Conservation (phyloP, 2,329 filamentous ascomycete genomes). For the Xylaria multiplex region DNA sequence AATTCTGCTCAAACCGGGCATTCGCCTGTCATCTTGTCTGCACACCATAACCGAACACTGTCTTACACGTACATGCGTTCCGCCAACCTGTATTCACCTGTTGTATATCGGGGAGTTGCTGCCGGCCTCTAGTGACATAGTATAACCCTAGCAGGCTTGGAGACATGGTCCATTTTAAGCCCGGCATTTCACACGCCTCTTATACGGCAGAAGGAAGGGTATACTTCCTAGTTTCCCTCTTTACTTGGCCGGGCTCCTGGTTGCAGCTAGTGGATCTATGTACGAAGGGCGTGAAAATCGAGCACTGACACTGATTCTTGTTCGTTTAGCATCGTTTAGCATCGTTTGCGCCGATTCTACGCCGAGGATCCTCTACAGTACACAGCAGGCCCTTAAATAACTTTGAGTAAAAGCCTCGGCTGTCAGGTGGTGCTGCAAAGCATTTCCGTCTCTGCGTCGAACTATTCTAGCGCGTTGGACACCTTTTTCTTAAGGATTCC, state of each 20-base stretch:
- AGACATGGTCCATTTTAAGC: conserved; percentile 16
- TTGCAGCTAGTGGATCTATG: neutral
- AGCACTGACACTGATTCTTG: neutral
- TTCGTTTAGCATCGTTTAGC: conserved; percentile 5
- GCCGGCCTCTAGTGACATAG: conserved; percentile 12
- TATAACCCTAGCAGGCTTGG: conserved; percentile 13
- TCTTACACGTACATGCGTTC: neutral
- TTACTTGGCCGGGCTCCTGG: conserved; percentile 1
- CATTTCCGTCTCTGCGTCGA: neutral
- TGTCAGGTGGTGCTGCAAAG: conserved; percentile 13
- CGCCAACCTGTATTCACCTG: conserved; percentile 13
- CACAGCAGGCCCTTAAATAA: conserved; percentile 6
- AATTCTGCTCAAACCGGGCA: conserved; percentile 6
- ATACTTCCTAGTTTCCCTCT: neutral
- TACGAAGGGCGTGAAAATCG: conserved; percentile 13
- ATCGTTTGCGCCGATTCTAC: conserved; percentile 18
- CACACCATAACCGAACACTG: neutral
- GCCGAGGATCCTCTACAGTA: conserved; percentile 1
- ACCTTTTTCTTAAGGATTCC: conserved; percentile 10
- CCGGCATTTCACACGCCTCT: conserved; percentile 17
- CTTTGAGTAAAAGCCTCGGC: conserved; percentile 15
- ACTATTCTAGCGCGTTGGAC: conserved; percentile 15
- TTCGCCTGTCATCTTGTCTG: conserved; percentile 8
- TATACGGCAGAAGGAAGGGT: neutral
- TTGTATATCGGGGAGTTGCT: conserved; percentile 18